Evolutionary conservation across 495 filamentous ascomycete species (phyloP), one percentile per base, ranked within the genome.

Genomic region (Viridothelium virens): DNA sequence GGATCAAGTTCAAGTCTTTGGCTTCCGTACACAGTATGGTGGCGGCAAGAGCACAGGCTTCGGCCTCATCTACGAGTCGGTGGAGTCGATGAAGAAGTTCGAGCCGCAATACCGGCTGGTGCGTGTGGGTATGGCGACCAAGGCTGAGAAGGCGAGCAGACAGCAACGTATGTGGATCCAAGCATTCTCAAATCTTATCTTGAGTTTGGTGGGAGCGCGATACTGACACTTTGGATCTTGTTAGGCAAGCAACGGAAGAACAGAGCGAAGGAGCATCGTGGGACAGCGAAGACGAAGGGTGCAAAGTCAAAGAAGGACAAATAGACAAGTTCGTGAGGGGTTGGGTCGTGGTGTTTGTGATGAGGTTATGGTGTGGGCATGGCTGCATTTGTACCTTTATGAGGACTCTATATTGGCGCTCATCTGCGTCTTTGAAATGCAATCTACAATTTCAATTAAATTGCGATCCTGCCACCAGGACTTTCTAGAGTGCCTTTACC

Each of bases 161-260:
- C 94, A 99, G 83, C 95, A 99, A 80, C 92, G 94, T 98, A 94
- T 75, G 95, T 95, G 69, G 33, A 71, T 36, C 48, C 63, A 25
- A 0, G 25, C 33, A 41, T 31, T 34, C 50, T 33, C 47, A 38
- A 44, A 46, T 56, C 59, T n/a, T 16, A 38, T 33, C 37, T 38
- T 11, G 33, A 7, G 3, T 25, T 10, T 7, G 44, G 37, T 12
- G 56, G 38, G 25, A 44, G 34, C 3, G 14, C 47, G 18, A 68
- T 66, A 75, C 80, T 81, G 71, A 82, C 53, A 59, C 76, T 38
- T n/a, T 65, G 38, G 62, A 62, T 65, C 63, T 38, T 65, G 69
- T 83, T 81, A 99, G 95, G 95, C 87, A 99, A 99, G 86, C 93
- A 97, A 86, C 89, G 95, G 84, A 99, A 97, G 89, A 99, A 99